phyloP scores from a whole-genome alignment of 345 rosid species.

The Leavenworthia alabamica region DNA sequence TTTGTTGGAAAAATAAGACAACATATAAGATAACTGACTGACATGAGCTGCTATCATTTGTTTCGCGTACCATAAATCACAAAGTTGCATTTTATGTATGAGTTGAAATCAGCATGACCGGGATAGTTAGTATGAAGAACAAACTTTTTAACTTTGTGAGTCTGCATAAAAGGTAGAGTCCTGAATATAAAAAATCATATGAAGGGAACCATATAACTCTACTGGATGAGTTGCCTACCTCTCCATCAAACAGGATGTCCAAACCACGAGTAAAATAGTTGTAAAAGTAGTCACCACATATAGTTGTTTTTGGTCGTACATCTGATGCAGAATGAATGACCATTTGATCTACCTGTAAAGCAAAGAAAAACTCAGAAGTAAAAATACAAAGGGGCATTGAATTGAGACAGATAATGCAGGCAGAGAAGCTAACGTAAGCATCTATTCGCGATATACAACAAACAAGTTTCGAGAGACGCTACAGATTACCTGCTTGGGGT shows the following conservation, averaged over 20 bases:
- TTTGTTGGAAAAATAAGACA: background rate
- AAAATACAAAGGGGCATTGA: background rate
- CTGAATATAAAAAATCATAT: background rate
- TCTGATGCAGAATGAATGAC: slow-evolving; percentile 92
- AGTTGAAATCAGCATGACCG: slow-evolving; percentile 97
- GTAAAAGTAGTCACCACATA: slow-evolving; percentile 93
- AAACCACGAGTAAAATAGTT: slow-evolving; percentile 93
- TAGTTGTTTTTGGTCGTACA: slow-evolving; percentile 71
- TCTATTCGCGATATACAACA: background rate
- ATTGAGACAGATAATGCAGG: slow-evolving; percentile 1
- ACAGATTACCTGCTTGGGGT: slow-evolving; percentile 78
- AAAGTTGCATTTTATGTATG: slow-evolving; percentile 91
- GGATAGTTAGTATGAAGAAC: slow-evolving; percentile 94
- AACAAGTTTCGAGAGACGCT: too few relatives aligned
- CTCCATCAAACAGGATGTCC: slow-evolving; percentile 94
- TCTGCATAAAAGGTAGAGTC: slow-evolving; percentile 43
- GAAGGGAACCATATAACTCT: slow-evolving; percentile 9
- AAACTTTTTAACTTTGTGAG: slow-evolving; percentile 87
- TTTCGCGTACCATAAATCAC: slow-evolving; percentile 48
- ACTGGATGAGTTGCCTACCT: slow-evolving; percentile 44
- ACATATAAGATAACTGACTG: background rate
- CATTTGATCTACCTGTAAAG: slow-evolving; percentile 88
- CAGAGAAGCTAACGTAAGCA: slow-evolving; percentile 6
- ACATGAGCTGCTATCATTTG: slow-evolving; percentile 22
- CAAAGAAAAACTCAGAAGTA: slow-evolving; percentile 16